These are phyloP conservation scores for Oryza meyeriana DNA, from an alignment of 176 grass and related monocot genomes.

Conservation along the genomic window DNA sequence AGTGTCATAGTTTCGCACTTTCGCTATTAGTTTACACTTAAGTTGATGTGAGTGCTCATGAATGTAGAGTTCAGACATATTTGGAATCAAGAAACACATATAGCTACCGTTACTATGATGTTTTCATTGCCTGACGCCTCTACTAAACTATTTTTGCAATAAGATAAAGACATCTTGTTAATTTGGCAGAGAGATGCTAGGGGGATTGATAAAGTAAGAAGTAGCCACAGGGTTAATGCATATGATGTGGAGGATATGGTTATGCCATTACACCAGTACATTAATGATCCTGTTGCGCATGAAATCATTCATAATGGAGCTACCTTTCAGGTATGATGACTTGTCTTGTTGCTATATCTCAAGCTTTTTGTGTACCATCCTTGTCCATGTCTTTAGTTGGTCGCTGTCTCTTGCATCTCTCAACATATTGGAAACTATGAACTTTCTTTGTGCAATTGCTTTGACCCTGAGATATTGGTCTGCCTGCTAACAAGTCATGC, in stretches of 20 bases:
- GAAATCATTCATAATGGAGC: constrained; percentile 96
- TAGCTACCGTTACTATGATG: not conserved
- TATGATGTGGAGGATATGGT: constrained; percentile 91
- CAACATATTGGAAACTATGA: not conserved
- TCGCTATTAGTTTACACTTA: constrained; percentile 1
- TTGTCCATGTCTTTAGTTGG: not conserved
- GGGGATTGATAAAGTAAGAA: constrained; percentile 33
- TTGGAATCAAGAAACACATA: constrained; percentile 2
- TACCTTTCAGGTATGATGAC: constrained; percentile 82
- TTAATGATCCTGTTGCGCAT: constrained; percentile 84
- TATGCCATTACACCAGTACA: constrained; percentile 86
- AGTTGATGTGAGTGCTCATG: constrained; percentile 1
- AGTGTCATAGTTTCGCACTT: not conserved
- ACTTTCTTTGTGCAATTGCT: not conserved
- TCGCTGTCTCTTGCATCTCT: not conserved
- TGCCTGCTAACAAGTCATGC: not conserved
- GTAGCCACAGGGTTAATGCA: constrained; percentile 49
- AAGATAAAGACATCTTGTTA: constrained; percentile 10
- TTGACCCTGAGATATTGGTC: not conserved
- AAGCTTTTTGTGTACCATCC: not conserved
- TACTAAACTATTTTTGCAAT: constrained; percentile 21
- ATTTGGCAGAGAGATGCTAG: constrained; percentile 70
- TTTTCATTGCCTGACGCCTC: constrained; percentile 2
- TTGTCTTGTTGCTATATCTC: constrained; percentile 1
- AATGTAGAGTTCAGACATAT: constrained; percentile 1